Conservation (phyloP, 2,329 filamentous ascomycete genomes). For the Cladophialophora psammophila region DNA sequence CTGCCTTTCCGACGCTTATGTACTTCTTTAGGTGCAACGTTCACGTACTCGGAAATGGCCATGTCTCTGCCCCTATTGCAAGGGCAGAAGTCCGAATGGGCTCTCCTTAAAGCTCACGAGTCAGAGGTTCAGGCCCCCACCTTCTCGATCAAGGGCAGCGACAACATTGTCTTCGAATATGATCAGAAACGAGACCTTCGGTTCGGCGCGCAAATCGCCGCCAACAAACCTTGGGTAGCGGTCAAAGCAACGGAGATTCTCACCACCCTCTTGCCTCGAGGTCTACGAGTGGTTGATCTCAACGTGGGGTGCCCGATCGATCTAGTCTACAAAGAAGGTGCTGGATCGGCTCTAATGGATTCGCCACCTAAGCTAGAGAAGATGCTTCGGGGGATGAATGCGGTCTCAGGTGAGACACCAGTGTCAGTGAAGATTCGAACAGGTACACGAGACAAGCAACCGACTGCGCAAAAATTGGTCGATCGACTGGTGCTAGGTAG, state of each 20-base stretch:
- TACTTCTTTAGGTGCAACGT: constrained; percentile 83
- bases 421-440: constrained; percentile 95
- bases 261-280: constrained; percentile 72
- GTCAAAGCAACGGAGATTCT: constrained; percentile 87
- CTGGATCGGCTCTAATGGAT: constrained; percentile 92
- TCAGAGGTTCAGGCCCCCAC: constrained; percentile 77
- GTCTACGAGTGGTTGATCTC: constrained; percentile 88
- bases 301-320: constrained; percentile 99
- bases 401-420: constrained; percentile 86
- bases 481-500: constrained; percentile 80
- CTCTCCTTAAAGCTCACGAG: constrained; percentile 89
- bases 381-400: constrained; percentile 95
- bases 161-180: constrained; percentile 73
- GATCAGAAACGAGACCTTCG: constrained; percentile 82
- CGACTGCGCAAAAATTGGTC: constrained; percentile 80
- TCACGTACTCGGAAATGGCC: constrained; percentile 99
- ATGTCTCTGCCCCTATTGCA: constrained; percentile 89
- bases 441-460: constrained; percentile 80
- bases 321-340: constrained; percentile 85
- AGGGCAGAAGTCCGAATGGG: constrained; percentile 92
- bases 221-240: constrained; percentile 88
- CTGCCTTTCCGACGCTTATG: constrained; percentile 92
- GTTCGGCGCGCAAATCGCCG: constrained; percentile 92
- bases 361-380: constrained; percentile 86
- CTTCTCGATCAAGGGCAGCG: constrained; percentile 59